A percentile compares a stretch with the other conserved stretches of the same genome.
These are phyloP conservation scores for Sarocladium kiliense DNA, from an alignment of 2,329 filamentous ascomycete genomes.

Conservation along the genomic window DNA sequence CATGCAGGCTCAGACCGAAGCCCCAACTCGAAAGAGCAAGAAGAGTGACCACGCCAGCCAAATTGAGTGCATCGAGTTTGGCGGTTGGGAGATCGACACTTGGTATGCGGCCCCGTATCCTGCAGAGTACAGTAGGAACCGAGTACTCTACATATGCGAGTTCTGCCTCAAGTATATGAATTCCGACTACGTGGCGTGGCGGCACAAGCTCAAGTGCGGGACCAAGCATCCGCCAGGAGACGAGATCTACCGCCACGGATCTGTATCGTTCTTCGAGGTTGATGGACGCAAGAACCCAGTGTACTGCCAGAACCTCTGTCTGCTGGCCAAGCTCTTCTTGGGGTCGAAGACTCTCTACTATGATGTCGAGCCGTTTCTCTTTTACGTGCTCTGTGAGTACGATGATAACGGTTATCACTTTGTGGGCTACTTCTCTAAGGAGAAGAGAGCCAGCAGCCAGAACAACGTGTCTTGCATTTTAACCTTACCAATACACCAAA, in stretches of 20 bases:
- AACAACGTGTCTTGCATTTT: slow-evolving; percentile 98
- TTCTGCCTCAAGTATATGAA: slow-evolving; percentile 99
- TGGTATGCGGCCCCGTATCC: slow-evolving; percentile 99
- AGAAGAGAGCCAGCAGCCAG: slow-evolving; percentile 88
- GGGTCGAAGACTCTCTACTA: slow-evolving; percentile 98
- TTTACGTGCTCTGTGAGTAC: slow-evolving; percentile 95
- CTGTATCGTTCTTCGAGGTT: slow-evolving; percentile 94
- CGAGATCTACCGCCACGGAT: slow-evolving; percentile 90
- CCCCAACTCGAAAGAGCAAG: slow-evolving; percentile 58
- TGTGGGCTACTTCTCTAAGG: slow-evolving; percentile 99
- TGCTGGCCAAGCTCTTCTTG: slow-evolving; percentile 94
- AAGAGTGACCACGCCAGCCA: slow-evolving; percentile 83
- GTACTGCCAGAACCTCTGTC: slow-evolving; percentile 97
- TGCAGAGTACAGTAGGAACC: slow-evolving; percentile 95
- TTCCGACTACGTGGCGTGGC: slow-evolving; percentile 96
- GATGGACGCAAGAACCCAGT: slow-evolving; percentile 95
- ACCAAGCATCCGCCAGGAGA: slow-evolving; percentile 96
- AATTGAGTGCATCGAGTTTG: slow-evolving; percentile 98
- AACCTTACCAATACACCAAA: slow-evolving; percentile 91
- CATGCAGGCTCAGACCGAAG: slow-evolving; percentile 59
- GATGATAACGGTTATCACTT: slow-evolving; percentile 91
- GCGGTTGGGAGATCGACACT: slow-evolving; percentile 95
- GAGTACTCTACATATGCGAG: slow-evolving; percentile 97
- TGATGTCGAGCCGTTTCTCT: slow-evolving; percentile 93
- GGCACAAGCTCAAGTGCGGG: slow-evolving; percentile 94